phyloP scores from a whole-genome alignment of 345 rosid genomes.

The Acer yangbiense region DNA sequence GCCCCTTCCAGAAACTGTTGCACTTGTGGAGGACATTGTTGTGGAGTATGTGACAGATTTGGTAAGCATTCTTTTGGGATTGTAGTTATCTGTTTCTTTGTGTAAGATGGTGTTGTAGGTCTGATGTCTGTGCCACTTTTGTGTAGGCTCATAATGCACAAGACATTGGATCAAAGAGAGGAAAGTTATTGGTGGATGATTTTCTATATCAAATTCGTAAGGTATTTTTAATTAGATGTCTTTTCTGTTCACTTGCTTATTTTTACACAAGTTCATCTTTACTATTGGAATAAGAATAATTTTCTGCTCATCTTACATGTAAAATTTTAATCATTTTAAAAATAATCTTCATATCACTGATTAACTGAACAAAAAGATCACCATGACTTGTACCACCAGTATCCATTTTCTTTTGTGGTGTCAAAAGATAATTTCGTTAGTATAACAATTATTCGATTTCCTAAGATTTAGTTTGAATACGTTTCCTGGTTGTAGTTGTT shows the following conservation, averaged over 20 bases:
- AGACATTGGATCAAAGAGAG: slow-evolving; percentile 82
- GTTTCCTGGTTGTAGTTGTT: neutral
- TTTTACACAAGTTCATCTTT: neutral
- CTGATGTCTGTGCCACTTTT: neutral
- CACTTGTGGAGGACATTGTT: slow-evolving; percentile 90
- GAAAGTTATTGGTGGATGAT: slow-evolving; percentile 83
- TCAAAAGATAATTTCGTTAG: neutral
- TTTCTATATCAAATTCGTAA: slow-evolving; percentile 80
- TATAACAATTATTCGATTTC: neutral
- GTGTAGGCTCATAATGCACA: slow-evolving; percentile 86
- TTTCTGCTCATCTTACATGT: neutral
- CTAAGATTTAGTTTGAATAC: neutral
- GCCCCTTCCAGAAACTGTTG: slow-evolving; percentile 95
- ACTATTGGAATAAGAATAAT: neutral
- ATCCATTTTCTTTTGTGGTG: neutral
- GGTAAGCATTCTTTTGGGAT: slow-evolving; percentile 44
- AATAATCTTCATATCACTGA: neutral
- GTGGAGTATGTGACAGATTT: slow-evolving; percentile 88
- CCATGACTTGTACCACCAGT: neutral
- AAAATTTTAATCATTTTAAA: neutral
- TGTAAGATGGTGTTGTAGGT: slow-evolving; percentile 1
- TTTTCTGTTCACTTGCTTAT: neutral
- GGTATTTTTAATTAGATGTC: slow-evolving; percentile 38
- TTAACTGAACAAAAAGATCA: neutral
- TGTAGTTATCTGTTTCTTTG: neutral